phyloP scores from a whole-genome alignment of 305 asterid species.

The Stenogyne calaminthoides region DNA sequence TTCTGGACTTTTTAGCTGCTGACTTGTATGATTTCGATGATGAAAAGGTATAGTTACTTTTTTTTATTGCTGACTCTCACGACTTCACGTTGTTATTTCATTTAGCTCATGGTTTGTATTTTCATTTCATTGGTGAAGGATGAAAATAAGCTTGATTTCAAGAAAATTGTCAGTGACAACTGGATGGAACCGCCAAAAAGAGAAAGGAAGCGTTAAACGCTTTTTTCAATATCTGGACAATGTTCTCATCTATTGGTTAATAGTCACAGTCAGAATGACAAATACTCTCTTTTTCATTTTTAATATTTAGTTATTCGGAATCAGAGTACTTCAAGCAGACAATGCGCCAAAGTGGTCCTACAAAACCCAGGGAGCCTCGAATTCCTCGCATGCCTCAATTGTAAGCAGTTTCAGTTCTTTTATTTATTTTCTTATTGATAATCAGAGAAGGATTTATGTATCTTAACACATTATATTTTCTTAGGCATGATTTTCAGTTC shows the following conservation, averaged over 20 bases:
- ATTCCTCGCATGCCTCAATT: slow-evolving; percentile 99
- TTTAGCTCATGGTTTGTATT: slow-evolving; percentile 23
- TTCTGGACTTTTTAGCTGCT: slow-evolving; percentile 68
- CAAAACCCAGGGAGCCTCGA: slow-evolving; percentile 93
- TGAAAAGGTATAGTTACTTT: slow-evolving; percentile 65
- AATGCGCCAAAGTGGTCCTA: slow-evolving; percentile 98
- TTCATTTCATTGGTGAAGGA: slow-evolving; percentile 51
- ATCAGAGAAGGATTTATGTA: slow-evolving; percentile 16
- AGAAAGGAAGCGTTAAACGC: slow-evolving; percentile 98
- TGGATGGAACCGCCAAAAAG: slow-evolving; percentile 95
- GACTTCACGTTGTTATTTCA: slow-evolving; percentile 3
- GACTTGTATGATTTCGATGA: slow-evolving; percentile 97
- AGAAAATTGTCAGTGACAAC: slow-evolving; percentile 91
- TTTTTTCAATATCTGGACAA: slow-evolving; percentile 34
- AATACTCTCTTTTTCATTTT: neutral
- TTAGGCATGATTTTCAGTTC: slow-evolving; percentile 99
- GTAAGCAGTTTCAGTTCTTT: slow-evolving; percentile 47
- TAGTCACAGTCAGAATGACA: neutral
- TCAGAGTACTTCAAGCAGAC: slow-evolving; percentile 99
- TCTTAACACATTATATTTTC: slow-evolving; percentile 30
- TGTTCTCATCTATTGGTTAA: slow-evolving; percentile 5
- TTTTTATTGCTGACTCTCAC: neutral
- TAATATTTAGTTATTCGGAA: slow-evolving; percentile 75
- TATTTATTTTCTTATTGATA: neutral
- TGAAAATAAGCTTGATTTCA: slow-evolving; percentile 88